phyloP scores from a whole-genome alignment of 108 stramenopile species.

The Conticribra guillardii region DNA sequence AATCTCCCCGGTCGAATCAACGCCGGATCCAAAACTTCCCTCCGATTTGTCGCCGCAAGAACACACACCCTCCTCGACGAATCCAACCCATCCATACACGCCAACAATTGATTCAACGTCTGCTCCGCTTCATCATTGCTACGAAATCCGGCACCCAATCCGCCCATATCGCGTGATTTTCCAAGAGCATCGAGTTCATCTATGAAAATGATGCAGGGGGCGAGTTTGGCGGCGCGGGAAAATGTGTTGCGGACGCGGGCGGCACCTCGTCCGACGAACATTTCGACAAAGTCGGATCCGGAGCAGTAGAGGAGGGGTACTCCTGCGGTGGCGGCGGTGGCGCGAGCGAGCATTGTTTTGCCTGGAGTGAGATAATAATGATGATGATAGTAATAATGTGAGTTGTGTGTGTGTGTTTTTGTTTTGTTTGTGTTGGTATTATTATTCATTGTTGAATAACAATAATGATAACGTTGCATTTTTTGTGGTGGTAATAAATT shows the following conservation, averaged over 20 bases:
- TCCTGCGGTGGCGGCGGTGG: slow-evolving; percentile 85
- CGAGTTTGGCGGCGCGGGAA: slow-evolving; percentile 55
- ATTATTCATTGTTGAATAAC: too few species aligned
- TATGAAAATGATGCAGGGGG: slow-evolving; percentile 87
- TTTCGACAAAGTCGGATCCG: slow-evolving; percentile 85
- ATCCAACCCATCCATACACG: slow-evolving; percentile 90
- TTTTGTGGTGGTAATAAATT: too few species aligned
- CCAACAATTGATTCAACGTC: slow-evolving; percentile 87
- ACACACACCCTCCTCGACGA: slow-evolving; percentile 73
- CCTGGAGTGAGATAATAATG: too few species aligned
- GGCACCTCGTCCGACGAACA: slow-evolving; percentile 94
- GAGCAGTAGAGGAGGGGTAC: slow-evolving; percentile 87
- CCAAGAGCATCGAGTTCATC: slow-evolving; percentile 91
- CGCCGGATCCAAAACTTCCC: slow-evolving; percentile 88
- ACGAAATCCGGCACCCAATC: slow-evolving; percentile 47
- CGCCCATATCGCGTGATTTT: slow-evolving; percentile 71
- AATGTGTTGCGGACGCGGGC: slow-evolving; percentile 92
- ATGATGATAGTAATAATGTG: too few species aligned
- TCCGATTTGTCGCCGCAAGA: slow-evolving; percentile 88
- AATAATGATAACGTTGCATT: too few species aligned
- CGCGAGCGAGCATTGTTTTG: slow-evolving; percentile 84
- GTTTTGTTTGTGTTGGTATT: too few species aligned
- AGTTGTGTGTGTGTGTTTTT: too few species aligned
- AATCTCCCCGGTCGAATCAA: slow-evolving; percentile 93
- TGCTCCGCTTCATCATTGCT: slow-evolving; percentile 90